phyloP scores from a whole-genome alignment of 2,329 filamentous ascomycete genomes.

The Neonectria sp. region DNA sequence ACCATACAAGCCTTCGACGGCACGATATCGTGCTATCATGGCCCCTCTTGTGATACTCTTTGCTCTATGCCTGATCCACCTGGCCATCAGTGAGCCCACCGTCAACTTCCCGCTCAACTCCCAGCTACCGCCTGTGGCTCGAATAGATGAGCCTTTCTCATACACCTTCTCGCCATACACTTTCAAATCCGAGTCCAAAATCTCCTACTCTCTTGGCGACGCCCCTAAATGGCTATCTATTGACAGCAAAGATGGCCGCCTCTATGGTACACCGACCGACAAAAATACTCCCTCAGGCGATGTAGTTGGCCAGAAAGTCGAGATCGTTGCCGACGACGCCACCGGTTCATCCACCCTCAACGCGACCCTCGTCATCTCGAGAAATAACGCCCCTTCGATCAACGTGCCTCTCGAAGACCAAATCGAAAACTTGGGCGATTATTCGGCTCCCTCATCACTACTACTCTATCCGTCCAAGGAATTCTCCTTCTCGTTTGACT shows the following conservation, averaged over 20 bases:
- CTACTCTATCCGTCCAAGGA: slow-evolving; percentile 66
- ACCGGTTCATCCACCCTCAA: slow-evolving; percentile 75
- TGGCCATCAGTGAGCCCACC: slow-evolving; percentile 57
- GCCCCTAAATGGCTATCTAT: slow-evolving; percentile 83
- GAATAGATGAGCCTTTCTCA: slow-evolving; percentile 75
- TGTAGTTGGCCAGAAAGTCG: slow-evolving; percentile 73
- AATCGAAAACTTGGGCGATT: slow-evolving; percentile 70
- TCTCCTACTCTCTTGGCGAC: slow-evolving; percentile 77
- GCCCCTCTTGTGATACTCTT: slow-evolving; percentile 46
- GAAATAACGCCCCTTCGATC: slow-evolving; percentile 67
- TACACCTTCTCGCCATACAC: slow-evolving; percentile 83
- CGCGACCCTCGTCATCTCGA: slow-evolving; percentile 80
- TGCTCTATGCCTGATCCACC: slow-evolving; percentile 48
- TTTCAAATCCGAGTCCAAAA: slow-evolving; percentile 75
- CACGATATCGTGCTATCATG: slow-evolving; percentile 48
- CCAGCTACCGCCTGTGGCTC: slow-evolving; percentile 85
- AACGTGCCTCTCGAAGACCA: slow-evolving; percentile 71
- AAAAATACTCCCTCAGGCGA: slow-evolving; percentile 63
- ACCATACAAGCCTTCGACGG: slow-evolving; percentile 39
- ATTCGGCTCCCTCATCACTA: slow-evolving; percentile 73
- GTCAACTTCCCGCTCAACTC: slow-evolving; percentile 83
- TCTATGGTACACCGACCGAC: slow-evolving; percentile 79
- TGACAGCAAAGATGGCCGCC: slow-evolving; percentile 73
- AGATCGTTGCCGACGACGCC: slow-evolving; percentile 78
- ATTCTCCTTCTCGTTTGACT: slow-evolving; percentile 69